Percentiles rank a stretch among this genome's conserved stretches.
phyloP scores from a whole-genome alignment of 2,329 filamentous ascomycete species.

The Leptographium wingfieldii region DNA sequence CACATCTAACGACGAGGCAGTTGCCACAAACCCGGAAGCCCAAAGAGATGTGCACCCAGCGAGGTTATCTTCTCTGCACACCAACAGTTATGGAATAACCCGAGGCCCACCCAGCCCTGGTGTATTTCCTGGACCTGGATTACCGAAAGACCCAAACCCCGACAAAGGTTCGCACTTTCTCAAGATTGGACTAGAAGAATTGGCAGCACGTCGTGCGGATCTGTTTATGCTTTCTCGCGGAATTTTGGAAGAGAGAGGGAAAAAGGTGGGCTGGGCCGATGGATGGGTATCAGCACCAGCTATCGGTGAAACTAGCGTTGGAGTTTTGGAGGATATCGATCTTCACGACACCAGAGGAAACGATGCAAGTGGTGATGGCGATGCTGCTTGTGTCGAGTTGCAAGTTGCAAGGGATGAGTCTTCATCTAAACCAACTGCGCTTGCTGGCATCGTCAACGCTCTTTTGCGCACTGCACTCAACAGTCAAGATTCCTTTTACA shows the following conservation, averaged over 20 bases:
- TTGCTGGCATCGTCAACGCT: constrained; percentile 39
- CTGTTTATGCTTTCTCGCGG: constrained; percentile 69
- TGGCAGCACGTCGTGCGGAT: constrained; percentile 73
- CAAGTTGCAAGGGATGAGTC: too few species aligned
- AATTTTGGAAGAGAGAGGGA: constrained; percentile 62
- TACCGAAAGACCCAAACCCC: constrained; percentile 20
- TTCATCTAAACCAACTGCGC: constrained; percentile 11
- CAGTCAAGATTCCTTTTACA: constrained; percentile 51
- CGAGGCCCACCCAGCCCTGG: constrained; percentile 32
- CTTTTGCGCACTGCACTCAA: constrained; percentile 49
- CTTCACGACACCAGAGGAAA: constrained; percentile 30
- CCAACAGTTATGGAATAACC: constrained; percentile 25
- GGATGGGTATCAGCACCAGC: constrained; percentile 56
- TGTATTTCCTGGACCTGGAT: constrained; percentile 37
- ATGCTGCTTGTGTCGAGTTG: constrained; percentile 5
- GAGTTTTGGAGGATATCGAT: constrained; percentile 42
- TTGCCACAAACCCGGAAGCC: constrained; percentile 50
- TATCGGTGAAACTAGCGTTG: constrained; percentile 28
- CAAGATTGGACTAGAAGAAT: constrained; percentile 60
- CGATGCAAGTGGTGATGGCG: constrained; percentile 8
- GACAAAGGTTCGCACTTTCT: constrained; percentile 34
- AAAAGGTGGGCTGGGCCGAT: constrained; percentile 59
- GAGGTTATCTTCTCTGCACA: constrained; percentile 46
- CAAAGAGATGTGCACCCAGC: constrained; percentile 61
- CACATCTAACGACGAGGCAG: constrained; percentile 41